Base-by-base conservation (phyloP, 768 basidiomycete species). In the Collybiopsis confluens region DNA sequence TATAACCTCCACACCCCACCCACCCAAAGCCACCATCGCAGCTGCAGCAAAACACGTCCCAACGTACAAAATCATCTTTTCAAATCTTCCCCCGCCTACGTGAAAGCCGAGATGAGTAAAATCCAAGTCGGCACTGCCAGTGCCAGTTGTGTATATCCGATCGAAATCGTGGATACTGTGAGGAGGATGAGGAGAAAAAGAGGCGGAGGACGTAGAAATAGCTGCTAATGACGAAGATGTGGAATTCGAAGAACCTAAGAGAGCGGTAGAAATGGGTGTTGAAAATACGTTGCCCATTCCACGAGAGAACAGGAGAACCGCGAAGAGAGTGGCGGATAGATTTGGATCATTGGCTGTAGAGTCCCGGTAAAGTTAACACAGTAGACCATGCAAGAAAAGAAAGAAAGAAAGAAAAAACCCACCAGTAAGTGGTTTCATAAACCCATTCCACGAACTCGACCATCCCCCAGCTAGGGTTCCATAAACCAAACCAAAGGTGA, bases 381-480 rank as follows among this genome's bases (percentile, higher is more conserved):
- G 26, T 10, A 16, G 6, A 36, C 36, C 20, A 10, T 21, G 20
- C 8, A n/a, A 35, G 33, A 10, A 15, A 8, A 30, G 10, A 1
- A n/a, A 45, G 18, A 21, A 48, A 18, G 48, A 40, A 27, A 30
- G n/a, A 35, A 40, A 52, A 7, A n/a, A 57, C 35, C 21, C 64
- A 45, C 41, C 63, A 60, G 43, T 65, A 30, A 24, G 50, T 46
- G 18, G 54, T 44, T 50, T 56, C 5, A 67, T 56, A 43, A 68
- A 69, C 8, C 62, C 65, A 15, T 58, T 61, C 66, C 67, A 70
- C 15, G 68, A 45, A 41, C 59, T 66, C 2, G 62, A 58, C 67
- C 67, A 70, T 2, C 68, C 66, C 9, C 67, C 65, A n/a, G 68
- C 68, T 11, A 67, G 44, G 23, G 56, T 55, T 15, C 69, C 69